phyloP scores from a whole-genome alignment of 139 green algal genomes.

The Tetradesmus obliquus region DNA sequence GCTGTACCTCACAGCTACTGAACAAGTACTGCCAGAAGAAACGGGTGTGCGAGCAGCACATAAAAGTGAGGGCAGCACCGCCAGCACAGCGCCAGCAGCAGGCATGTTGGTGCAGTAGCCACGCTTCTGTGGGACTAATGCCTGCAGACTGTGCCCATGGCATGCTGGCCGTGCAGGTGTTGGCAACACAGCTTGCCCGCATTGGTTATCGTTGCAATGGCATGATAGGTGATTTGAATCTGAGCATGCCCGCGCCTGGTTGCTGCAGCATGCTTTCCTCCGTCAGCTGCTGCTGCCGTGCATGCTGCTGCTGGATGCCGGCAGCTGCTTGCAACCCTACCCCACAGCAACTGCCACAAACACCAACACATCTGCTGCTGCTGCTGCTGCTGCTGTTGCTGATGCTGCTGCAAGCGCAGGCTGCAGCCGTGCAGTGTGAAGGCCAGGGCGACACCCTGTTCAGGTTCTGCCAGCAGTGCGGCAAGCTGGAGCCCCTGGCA shows the following conservation, averaged over 20 bases:
- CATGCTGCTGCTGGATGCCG: not conserved
- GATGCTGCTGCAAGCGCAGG: not conserved
- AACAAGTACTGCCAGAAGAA: not conserved
- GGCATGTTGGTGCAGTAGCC: too few species aligned
- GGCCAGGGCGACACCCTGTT: not conserved
- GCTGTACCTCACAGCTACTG: not conserved
- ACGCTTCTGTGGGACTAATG: too few species aligned
- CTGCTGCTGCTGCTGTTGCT: not conserved
- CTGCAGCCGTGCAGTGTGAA: not conserved
- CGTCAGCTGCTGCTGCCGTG: not conserved
- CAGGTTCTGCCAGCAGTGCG: conserved; percentile 27
- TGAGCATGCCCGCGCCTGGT: too few species aligned
- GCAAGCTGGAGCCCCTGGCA: not conserved
- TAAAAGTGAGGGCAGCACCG: not conserved
- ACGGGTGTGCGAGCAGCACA: not conserved
- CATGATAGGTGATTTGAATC: not conserved
- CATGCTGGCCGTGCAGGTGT: too few species aligned
- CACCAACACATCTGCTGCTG: not conserved
- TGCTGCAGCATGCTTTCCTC: too few species aligned
- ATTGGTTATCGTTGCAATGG: not conserved
- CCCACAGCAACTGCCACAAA: not conserved
- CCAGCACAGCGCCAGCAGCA: not conserved
- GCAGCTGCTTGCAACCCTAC: not conserved
- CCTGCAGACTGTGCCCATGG: too few species aligned
- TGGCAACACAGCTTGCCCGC: too few species aligned